A percentile compares a stretch with the other conserved stretches of the same genome.
Conservation (phyloP, 2,329 filamentous ascomycete genomes). For the Colletotrichum ledebouriae region DNA sequence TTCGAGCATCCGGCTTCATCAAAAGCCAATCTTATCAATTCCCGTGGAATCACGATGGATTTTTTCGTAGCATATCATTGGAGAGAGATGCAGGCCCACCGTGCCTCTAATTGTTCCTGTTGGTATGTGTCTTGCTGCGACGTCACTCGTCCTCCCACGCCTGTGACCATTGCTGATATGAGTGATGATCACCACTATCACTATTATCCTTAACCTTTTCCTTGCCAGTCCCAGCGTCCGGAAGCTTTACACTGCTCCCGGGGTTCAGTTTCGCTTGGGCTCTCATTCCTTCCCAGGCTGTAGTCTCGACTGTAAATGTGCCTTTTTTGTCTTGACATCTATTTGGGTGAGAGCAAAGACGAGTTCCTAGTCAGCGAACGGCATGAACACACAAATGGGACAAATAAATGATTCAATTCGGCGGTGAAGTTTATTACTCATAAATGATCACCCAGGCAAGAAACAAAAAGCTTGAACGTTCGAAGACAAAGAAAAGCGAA, state of each 20-base stretch:
- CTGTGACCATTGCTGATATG: constrained; percentile 35
- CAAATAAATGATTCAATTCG: background rate
- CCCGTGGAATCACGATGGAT: too few relatives aligned
- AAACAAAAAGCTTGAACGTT: too few relatives aligned
- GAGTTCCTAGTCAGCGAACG: background rate
- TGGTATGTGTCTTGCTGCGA: background rate
- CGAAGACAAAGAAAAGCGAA: too few relatives aligned
- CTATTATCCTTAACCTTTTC: background rate
- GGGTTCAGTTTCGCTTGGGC: background rate
- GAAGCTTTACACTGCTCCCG: background rate
- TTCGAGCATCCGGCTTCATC: too few relatives aligned
- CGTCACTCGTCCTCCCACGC: constrained; percentile 29
- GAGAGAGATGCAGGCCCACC: too few relatives aligned
- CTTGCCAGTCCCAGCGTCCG: background rate
- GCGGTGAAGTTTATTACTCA: background rate
- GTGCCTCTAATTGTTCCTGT: too few relatives aligned
- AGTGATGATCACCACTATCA: background rate
- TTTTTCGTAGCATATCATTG: too few relatives aligned
- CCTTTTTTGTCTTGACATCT: constrained; percentile 72
- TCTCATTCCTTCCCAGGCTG: constrained; percentile 66
- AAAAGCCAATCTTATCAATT: background rate
- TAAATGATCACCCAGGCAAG: too few relatives aligned
- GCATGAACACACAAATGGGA: background rate
- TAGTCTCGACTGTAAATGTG: constrained; percentile 73
- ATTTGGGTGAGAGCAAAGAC: constrained; percentile 37